Base-by-base conservation (phyloP, 2,329 filamentous ascomycete species). In the Periconia sp. region DNA sequence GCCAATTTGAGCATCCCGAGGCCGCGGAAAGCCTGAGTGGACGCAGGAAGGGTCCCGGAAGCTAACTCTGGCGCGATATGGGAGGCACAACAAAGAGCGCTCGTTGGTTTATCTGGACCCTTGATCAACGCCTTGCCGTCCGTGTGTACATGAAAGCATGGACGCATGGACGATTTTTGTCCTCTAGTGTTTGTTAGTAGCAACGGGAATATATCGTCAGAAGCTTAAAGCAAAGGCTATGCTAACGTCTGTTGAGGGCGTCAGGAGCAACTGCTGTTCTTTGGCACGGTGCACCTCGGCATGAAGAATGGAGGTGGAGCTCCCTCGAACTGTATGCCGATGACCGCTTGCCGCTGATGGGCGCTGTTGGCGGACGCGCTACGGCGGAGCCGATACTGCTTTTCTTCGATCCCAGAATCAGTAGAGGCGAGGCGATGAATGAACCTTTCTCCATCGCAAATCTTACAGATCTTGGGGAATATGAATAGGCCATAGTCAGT, bases 191-290 rank as follows among this genome's bases (percentile, higher is more conserved):
- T 13, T 4, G 3, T 36, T 44, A 44, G 36, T 24, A 35, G 28
- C 28, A 17, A 16, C 8, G 10, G 3, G 21, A 17, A 31, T 22
- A 18, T 36, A 21, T 19, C 29, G 24, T 35, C 16, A 22, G 32
- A 41, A 38, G 46, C 37, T 44, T 49, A 38, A 25, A 26, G 19
- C 31, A 18, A 44, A 39, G 23, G 7, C 25, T 26, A 42, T 36
- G 38, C 39, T 29, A 32, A 32, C 18, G 23, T 40, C 19, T 22
- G 8, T 22, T 15, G 39, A 16, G 28, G 16, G 21, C 7, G n/a
- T 5, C 23, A 29, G 12, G 5, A 5, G 15, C 5, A n/a, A 4
- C 25, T 13, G 25, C 5, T 28, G 11, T 28, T 28, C 12, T 28
- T 28, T 5, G 15, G 5, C 5, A 5, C 15, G 11, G 15, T n/a